phyloP scores from a whole-genome alignment of 768 basidiomycete species.

The Cubamyces sp. region DNA sequence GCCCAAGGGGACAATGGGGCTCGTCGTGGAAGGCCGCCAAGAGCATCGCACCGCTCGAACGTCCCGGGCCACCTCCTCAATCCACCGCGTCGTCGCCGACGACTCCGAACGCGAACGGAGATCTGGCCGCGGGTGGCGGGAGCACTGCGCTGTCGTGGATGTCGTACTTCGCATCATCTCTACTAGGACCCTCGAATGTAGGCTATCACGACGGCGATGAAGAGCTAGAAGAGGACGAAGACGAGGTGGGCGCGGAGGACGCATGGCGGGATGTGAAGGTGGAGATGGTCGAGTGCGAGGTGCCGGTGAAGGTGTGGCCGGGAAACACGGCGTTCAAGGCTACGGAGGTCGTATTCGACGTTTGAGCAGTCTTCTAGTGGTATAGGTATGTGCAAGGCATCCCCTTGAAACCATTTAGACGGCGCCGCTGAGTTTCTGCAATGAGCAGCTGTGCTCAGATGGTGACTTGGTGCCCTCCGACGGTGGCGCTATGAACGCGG shows the following conservation, averaged over 20 bases:
- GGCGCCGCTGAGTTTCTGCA: no score
- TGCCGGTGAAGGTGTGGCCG: slow-evolving; percentile 86
- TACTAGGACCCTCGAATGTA: slow-evolving; percentile 47
- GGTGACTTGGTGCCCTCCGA: background rate
- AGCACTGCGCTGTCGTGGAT: slow-evolving; percentile 42
- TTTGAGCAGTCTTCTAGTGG: slow-evolving; percentile 38
- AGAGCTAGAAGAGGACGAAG: slow-evolving; percentile 39
- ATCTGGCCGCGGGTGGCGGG: slow-evolving; percentile 18
- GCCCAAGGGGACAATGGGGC: slow-evolving; percentile 72
- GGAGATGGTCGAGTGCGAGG: slow-evolving; percentile 94
- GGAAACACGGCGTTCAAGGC: slow-evolving; percentile 88
- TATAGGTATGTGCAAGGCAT: background rate
- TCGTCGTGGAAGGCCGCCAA: slow-evolving; percentile 62
- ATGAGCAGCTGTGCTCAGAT: no score
- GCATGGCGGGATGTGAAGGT: slow-evolving; percentile 70
- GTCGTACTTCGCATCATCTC: slow-evolving; percentile 45
- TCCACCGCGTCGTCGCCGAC: slow-evolving; percentile 27
- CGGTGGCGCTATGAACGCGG: background rate
- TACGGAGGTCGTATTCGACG: slow-evolving; percentile 76
- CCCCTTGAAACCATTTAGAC: background rate
- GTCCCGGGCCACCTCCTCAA: slow-evolving; percentile 31
- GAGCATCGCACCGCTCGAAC: slow-evolving; percentile 65
- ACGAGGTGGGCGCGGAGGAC: slow-evolving; percentile 49
- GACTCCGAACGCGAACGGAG: slow-evolving; percentile 23
- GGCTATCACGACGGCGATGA: slow-evolving; percentile 65